A percentile compares a stretch with the other conserved stretches of the same genome.
These are phyloP conservation scores for Yarrowia alimentaria DNA, from an alignment of 805 yeast genomes.

Conservation along the genomic window DNA sequence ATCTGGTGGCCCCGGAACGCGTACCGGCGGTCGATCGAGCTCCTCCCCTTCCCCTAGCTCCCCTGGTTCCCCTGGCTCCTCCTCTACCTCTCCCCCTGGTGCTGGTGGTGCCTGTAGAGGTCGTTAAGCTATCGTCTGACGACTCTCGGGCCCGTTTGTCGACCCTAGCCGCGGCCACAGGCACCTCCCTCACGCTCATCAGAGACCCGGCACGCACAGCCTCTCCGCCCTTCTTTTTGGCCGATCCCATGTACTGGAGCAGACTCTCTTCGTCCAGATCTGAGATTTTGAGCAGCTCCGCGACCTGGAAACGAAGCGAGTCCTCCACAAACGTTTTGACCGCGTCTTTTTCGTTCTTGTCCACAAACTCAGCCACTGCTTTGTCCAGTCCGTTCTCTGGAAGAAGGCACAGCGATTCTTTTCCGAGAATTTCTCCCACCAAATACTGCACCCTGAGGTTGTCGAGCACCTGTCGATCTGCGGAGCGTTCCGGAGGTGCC, in stretches of 20 bases:
- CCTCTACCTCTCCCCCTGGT: slow-evolving; percentile 1
- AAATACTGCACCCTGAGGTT: slow-evolving; percentile 58
- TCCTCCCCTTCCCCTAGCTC: slow-evolving; percentile 4
- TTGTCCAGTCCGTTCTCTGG: slow-evolving; percentile 72
- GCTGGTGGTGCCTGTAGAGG: neutral
- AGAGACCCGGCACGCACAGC: slow-evolving; percentile 15
- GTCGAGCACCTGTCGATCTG: slow-evolving; percentile 40
- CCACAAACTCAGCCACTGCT: slow-evolving; percentile 70
- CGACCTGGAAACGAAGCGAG: slow-evolving; percentile 36
- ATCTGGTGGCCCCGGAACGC: neutral
- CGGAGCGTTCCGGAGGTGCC: neutral
- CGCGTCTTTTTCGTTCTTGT: slow-evolving; percentile 76
- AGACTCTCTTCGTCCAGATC: slow-evolving; percentile 20
- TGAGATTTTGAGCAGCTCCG: slow-evolving; percentile 31
- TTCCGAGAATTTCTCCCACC: slow-evolving; percentile 60
- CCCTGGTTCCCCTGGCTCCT: neutral
- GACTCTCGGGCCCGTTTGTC: neutral
- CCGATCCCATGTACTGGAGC: neutral
- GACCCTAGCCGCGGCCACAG: no score
- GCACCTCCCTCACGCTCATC: neutral
- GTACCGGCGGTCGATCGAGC: neutral
- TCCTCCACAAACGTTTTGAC: slow-evolving; percentile 48
- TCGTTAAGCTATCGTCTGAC: neutral
- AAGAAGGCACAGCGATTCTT: slow-evolving; percentile 64
- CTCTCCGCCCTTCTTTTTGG: slow-evolving; percentile 2